phyloP scores from a whole-genome alignment of 495 filamentous ascomycete species.

The Podospora pseudoanserina region DNA sequence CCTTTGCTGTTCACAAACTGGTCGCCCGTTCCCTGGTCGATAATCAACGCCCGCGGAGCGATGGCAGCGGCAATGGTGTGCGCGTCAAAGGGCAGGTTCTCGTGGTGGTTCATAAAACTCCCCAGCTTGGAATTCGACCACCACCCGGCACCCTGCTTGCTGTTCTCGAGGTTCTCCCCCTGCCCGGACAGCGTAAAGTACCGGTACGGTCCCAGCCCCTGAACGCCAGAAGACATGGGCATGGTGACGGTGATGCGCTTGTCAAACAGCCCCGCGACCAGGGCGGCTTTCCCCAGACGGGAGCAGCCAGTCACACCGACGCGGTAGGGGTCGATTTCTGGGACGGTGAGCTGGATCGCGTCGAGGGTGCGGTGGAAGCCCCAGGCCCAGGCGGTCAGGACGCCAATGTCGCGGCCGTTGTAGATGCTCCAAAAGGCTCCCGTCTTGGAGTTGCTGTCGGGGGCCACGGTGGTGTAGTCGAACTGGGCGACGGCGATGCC shows the following conservation, averaged over 20 bases:
- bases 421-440: conserved; percentile 53
- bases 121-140: conserved; percentile 48
- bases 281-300: conserved; percentile 50
- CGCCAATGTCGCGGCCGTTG: conserved; percentile 50
- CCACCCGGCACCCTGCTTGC: conserved; percentile 52
- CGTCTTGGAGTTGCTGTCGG: conserved; percentile 51
- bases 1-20: conserved; percentile 51
- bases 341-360: conserved; percentile 46
- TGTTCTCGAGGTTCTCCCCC: conserved; percentile 54
- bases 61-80: conserved; percentile 53
- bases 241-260: conserved; percentile 52
- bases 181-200: conserved; percentile 50
- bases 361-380: conserved; percentile 53
- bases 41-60: conserved; percentile 50
- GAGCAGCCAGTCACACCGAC: conserved; percentile 53
- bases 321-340: conserved; percentile 46
- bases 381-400: conserved; percentile 53
- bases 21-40: conserved; percentile 49
- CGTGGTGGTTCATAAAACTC: conserved; percentile 47
- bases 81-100: conserved; percentile 50
- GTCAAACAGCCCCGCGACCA: conserved; percentile 51
- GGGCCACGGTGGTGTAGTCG: conserved; percentile 47
- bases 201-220: conserved; percentile 51
- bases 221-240: conserved; percentile 53
- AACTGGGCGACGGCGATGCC: conserved; percentile 52